Conservation (phyloP, 805 yeast species). For the Wickerhamomyces chaumierensis region DNA sequence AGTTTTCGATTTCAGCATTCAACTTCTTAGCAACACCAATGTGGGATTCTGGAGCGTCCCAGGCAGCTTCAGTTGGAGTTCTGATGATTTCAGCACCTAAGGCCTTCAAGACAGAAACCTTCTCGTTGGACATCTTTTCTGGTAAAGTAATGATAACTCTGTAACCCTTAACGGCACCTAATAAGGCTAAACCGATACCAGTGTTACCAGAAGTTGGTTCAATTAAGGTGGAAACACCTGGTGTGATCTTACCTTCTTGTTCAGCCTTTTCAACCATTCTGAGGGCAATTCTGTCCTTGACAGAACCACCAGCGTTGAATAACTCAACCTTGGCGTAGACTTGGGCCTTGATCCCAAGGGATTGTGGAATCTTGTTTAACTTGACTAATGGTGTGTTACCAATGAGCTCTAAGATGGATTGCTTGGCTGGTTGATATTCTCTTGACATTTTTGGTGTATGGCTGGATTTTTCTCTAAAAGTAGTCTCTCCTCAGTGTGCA, state of each 20-base stretch:
- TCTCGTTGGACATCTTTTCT: slow-evolving; percentile 87
- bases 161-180: slow-evolving; percentile 82
- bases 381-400: slow-evolving; percentile 79
- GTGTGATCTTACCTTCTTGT: slow-evolving; percentile 62
- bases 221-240: slow-evolving; percentile 77
- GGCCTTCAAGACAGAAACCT: slow-evolving; percentile 79
- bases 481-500: no score
- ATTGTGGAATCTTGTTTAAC: slow-evolving; percentile 67
- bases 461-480: no score
- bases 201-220: slow-evolving; percentile 91
- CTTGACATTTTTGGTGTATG: background rate
- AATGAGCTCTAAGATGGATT: slow-evolving; percentile 52
- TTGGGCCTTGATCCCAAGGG: slow-evolving; percentile 61
- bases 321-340: slow-evolving; percentile 67
- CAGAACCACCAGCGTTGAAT: slow-evolving; percentile 85
- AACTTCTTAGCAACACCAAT: slow-evolving; percentile 78
- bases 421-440: slow-evolving; percentile 3
- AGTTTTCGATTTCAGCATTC: slow-evolving; percentile 75
- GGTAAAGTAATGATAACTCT: slow-evolving; percentile 82
- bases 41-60: slow-evolving; percentile 87
- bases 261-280: slow-evolving; percentile 85
- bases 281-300: slow-evolving; percentile 80
- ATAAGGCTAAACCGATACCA: slow-evolving; percentile 80
- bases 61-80: slow-evolving; percentile 88
- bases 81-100: slow-evolving; percentile 85